Percentiles rank a stretch among this genome's conserved stretches.
Conservation (phyloP, 2,329 filamentous ascomycete genomes). For the Tolypocladium ophioglossoides region DNA sequence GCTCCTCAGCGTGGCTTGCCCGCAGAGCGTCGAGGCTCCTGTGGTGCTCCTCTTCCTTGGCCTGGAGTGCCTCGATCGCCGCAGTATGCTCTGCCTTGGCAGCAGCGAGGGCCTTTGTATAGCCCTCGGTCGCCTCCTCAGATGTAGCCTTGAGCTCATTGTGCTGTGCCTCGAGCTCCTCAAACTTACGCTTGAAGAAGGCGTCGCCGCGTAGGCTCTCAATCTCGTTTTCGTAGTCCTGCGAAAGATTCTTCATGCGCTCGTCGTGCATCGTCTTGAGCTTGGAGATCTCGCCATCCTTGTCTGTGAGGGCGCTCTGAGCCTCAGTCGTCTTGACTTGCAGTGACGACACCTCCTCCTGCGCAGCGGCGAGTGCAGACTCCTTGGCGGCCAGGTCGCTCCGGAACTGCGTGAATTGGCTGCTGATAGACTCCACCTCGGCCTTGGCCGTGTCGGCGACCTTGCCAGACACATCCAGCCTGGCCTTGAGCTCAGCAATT, state of each 20-base stretch:
- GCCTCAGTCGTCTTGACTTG: slow-evolving; percentile 38
- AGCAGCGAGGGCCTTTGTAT: slow-evolving; percentile 31
- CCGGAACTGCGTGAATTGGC: slow-evolving; percentile 27
- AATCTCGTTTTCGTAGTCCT: slow-evolving; percentile 55
- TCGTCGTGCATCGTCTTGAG: slow-evolving; percentile 46
- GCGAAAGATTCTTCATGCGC: slow-evolving; percentile 46
- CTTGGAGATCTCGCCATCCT: slow-evolving; percentile 38
- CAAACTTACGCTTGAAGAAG: slow-evolving; percentile 53
- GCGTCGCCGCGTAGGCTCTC: slow-evolving; percentile 52
- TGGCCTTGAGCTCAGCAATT: slow-evolving; percentile 37
- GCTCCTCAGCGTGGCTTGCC: slow-evolving; percentile 46
- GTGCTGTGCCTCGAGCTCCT: slow-evolving; percentile 48
- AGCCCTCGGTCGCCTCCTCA: slow-evolving; percentile 23
- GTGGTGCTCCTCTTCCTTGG: slow-evolving; percentile 42
- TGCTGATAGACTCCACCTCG: slow-evolving; percentile 32
- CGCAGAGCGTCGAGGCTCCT: slow-evolving; percentile 43
- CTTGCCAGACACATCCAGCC: slow-evolving; percentile 36
- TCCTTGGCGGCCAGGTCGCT: slow-evolving; percentile 31
- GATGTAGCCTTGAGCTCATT: slow-evolving; percentile 33
- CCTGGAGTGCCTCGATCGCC: slow-evolving; percentile 35
- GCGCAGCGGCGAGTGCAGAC: slow-evolving; percentile 33
- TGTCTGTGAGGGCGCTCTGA: slow-evolving; percentile 33
- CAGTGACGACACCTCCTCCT: slow-evolving; percentile 29
- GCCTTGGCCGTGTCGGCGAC: slow-evolving; percentile 30
- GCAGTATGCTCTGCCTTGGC: slow-evolving; percentile 32